phyloP scores from a whole-genome alignment of 2,329 filamentous ascomycete genomes.

The Aspergillus arachidicola region DNA sequence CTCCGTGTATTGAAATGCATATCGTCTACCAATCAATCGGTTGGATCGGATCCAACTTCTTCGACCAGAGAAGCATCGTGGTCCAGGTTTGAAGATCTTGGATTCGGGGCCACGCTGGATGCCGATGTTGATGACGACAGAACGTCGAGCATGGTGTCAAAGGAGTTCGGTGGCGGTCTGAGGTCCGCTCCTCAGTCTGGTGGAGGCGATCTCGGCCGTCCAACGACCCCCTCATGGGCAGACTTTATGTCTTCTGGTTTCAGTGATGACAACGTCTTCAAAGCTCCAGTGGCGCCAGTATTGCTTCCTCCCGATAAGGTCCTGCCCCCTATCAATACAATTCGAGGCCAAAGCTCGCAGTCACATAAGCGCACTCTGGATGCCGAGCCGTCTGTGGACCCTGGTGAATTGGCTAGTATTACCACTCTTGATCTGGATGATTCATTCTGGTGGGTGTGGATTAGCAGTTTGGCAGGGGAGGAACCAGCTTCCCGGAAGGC shows the following conservation, averaged over 20 bases:
- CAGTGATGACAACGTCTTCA: slow-evolving; percentile 71
- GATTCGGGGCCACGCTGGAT: slow-evolving; percentile 76
- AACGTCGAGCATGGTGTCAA: slow-evolving; percentile 33
- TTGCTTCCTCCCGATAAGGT: slow-evolving; percentile 90
- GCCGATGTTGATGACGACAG: slow-evolving; percentile 66
- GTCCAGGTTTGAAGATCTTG: slow-evolving; percentile 95
- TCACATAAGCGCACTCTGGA: slow-evolving; percentile 77
- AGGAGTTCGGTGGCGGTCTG: slow-evolving; percentile 54
- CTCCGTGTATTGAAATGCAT: slow-evolving; percentile 86
- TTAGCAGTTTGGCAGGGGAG: slow-evolving; percentile 89
- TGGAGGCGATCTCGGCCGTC: slow-evolving; percentile 69
- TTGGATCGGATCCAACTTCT: slow-evolving; percentile 69
- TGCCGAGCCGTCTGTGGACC: slow-evolving; percentile 70
- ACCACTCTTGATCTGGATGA: slow-evolving; percentile 84
- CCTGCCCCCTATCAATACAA: slow-evolving; percentile 75
- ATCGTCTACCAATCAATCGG: slow-evolving; percentile 83
- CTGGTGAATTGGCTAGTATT: slow-evolving; percentile 93
- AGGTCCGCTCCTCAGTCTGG: slow-evolving; percentile 69
- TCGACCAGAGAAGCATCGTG: slow-evolving; percentile 85
- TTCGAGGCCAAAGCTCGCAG: slow-evolving; percentile 80
- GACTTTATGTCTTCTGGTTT: slow-evolving; percentile 97
- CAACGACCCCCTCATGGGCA: slow-evolving; percentile 96
- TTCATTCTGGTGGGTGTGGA: slow-evolving; percentile 99
- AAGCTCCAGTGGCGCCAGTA: slow-evolving; percentile 62
- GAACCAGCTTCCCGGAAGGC: slow-evolving; percentile 84